Base-by-base conservation (phyloP, 192 early-diverging fungal species). In the Mortierella alpina region DNA sequence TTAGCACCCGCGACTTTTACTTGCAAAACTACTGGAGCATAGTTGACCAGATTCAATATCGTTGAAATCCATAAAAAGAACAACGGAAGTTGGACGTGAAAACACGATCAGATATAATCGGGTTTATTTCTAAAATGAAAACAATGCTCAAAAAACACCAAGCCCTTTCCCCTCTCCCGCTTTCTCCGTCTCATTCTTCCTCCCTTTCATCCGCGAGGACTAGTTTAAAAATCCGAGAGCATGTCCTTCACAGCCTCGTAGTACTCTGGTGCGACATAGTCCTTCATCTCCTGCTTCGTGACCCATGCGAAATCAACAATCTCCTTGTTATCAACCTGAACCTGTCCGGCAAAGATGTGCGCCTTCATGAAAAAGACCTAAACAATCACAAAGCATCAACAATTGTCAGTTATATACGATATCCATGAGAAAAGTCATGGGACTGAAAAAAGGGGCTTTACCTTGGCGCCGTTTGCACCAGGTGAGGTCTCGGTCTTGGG, bases 331-430 rank as follows among this genome's bases (percentile, higher is more conserved):
- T 91, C 88, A 11, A 88, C 80, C 59, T 85, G 66, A 17, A 88
- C 91, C 80, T 95, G 91, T 6, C 96, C 96, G 7, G 90, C 83
- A 17, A 95, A 84, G 53, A 95, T 93, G 54, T 94, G 91, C 0
- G 90, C 90, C 84, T 95, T 95, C 90, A 97, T 91, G 72, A 92
- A 95, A 83, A 97, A 97, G 8, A 91, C 86, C 87, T 94, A 67
- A 45, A 39, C 11, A 50, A 11, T 17, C 49, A 50, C 31, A 31
- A 31, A 3, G 3, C 3, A 31, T 31, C 31, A 3, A 31, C 31
- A 31, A 31, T 31, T 1, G 31, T 31, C 31, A 31, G 31, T 31
- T 31, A 3, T 1, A 31, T 31, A 31, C 31, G 49, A 17, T 17
- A 50, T 14, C 12, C 49, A 11, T 14, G 49, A 50, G 17, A 50